A percentile compares a stretch with the other conserved stretches of the same genome.
Conservation (phyloP, 768 basidiomycete species). For the Lactifluus volemus region DNA sequence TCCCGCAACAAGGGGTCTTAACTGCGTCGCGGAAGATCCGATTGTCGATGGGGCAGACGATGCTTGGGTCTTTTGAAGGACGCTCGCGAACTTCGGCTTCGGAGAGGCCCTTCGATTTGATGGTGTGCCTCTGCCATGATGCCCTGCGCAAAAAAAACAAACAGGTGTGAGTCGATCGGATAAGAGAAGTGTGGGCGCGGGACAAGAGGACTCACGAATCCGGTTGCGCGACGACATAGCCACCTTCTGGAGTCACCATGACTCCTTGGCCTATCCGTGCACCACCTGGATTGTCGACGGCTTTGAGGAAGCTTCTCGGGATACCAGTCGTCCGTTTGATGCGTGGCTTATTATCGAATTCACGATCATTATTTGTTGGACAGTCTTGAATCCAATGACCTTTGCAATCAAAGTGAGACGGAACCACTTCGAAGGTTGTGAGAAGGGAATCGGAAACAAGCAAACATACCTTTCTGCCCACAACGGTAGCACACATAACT, state of each 20-base stretch:
- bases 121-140: constrained; percentile 91
- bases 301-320: constrained; percentile 93
- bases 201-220: constrained; percentile 62
- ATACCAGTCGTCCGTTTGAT: constrained; percentile 99
- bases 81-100: constrained; percentile 86
- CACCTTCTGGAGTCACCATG: constrained; percentile 98
- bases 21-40: constrained; percentile 91
- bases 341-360: constrained; percentile 87
- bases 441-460: background rate
- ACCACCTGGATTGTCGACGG: constrained; percentile 78
- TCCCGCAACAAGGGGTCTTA: constrained; percentile 91
- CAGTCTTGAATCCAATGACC: constrained; percentile 99
- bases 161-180: background rate
- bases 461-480: constrained; percentile 78
- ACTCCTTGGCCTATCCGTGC: constrained; percentile 74
- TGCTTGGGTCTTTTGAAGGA: constrained; percentile 63
- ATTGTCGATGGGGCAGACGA: constrained; percentile 87
- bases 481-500: constrained; percentile 99
- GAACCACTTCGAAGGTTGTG: background rate
- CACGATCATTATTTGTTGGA: constrained; percentile 93
- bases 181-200: background rate
- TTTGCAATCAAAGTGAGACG: constrained; percentile 26
- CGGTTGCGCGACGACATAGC: constrained; percentile 94
- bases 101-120: constrained; percentile 70
- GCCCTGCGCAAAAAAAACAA: constrained; percentile 39